Conservation (phyloP, 1,284 basidiomycete genomes). For the Ceratorhiza oryzae-sativae region DNA sequence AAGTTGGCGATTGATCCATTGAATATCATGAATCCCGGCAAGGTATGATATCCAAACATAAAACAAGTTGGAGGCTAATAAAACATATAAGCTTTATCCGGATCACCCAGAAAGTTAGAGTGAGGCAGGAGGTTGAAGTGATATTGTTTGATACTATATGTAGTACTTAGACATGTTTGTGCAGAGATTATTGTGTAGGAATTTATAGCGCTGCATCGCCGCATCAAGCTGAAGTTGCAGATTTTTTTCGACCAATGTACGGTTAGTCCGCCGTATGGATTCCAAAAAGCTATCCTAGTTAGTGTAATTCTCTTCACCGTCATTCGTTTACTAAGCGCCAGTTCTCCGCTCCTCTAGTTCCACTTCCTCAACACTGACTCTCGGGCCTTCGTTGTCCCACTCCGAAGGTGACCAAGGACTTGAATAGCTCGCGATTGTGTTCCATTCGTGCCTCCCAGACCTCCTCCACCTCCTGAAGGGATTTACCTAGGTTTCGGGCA, state of each 20-base stretch:
- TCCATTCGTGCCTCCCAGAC: constrained; percentile 49
- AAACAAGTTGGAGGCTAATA: not conserved
- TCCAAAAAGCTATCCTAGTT: too few relatives aligned
- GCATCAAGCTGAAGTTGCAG: not conserved
- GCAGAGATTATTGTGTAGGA: not conserved
- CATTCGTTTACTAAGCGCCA: not conserved
- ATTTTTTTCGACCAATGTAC: too few relatives aligned
- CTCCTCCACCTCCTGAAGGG: constrained; percentile 55
- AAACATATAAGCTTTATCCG: not conserved
- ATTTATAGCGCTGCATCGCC: not conserved
- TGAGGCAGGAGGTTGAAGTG: not conserved
- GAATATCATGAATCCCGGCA: constrained; percentile 82
- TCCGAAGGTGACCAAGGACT: constrained; percentile 18
- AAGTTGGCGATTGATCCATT: constrained; percentile 78
- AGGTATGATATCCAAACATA: constrained; percentile 50
- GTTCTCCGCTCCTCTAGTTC: constrained; percentile 11
- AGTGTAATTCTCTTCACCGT: too few relatives aligned
- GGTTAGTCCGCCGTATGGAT: too few relatives aligned
- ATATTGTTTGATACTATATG: not conserved
- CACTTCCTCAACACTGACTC: not conserved
- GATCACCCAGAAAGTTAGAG: constrained; percentile 2
- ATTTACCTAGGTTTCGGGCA: constrained; percentile 59
- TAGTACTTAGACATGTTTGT: not conserved
- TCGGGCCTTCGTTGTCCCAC: constrained; percentile 1
- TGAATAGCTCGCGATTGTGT: not conserved